Evolutionary conservation across 1,284 basidiomycete species (phyloP).

Genomic region (Hymenochaete sp.): DNA sequence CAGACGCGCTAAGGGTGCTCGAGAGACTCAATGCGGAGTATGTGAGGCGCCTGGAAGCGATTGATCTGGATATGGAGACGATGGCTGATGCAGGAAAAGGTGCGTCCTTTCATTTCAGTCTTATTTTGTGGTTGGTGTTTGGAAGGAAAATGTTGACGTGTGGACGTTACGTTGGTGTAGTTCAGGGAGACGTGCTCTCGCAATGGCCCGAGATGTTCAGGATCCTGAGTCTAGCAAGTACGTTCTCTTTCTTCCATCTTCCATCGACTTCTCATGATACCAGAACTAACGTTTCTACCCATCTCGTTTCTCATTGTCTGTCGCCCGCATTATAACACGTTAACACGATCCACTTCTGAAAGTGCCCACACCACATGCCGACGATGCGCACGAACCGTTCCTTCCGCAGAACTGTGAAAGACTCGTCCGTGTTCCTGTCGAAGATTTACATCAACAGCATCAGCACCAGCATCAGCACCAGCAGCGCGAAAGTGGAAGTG

Average conservation of each 20-base stretch:
- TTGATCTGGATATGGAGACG: constrained; percentile 61
- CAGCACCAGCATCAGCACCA: too few relatives aligned
- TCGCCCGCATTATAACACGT: background rate
- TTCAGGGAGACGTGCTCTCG: constrained; percentile 65
- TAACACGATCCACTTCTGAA: constrained; percentile 27
- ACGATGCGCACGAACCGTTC: constrained; percentile 22
- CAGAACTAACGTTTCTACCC: background rate
- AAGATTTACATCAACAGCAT: constrained; percentile 41
- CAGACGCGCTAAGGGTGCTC: constrained; percentile 63
- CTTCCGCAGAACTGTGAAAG: constrained; percentile 26
- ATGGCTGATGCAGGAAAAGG: constrained; percentile 70
- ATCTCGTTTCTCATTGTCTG: background rate
- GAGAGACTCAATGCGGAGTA: constrained; percentile 55
- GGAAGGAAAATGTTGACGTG: too few relatives aligned
- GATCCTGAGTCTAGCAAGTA: constrained; percentile 60
- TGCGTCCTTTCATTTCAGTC: constrained; percentile 24
- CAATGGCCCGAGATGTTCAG: constrained; percentile 79
- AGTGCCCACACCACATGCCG: constrained; percentile 24
- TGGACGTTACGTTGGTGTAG: constrained; percentile 23
- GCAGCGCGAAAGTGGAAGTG: too few relatives aligned
- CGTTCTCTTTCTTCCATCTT: constrained; percentile 10
- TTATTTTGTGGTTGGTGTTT: background rate
- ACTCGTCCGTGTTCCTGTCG: constrained; percentile 58
- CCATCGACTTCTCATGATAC: background rate
- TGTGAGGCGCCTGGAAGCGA: constrained; percentile 54